A percentile compares a stretch with the other conserved stretches of the same genome.
These are phyloP conservation scores for Chimonanthus salicifolius DNA, from an alignment of 164 flowering plant genomes.

Conservation along the genomic window DNA sequence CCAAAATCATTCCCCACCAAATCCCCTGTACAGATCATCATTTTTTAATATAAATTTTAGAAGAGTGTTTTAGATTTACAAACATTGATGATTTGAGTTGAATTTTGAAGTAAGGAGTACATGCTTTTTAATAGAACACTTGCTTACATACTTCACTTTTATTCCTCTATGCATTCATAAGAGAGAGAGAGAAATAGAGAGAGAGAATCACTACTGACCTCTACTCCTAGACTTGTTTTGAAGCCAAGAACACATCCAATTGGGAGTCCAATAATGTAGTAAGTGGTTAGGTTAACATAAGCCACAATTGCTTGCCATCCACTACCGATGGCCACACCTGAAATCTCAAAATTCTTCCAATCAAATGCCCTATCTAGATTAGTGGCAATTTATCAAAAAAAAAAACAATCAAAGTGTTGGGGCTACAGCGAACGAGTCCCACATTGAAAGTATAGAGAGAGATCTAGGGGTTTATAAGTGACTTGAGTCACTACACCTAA, in stretches of 20 bases:
- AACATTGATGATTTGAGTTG: not conserved
- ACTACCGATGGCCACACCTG: conserved; percentile 79
- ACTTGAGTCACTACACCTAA: not conserved
- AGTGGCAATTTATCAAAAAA: not conserved
- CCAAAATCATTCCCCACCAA: conserved; percentile 77
- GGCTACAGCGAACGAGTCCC: not conserved
- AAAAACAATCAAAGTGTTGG: not conserved
- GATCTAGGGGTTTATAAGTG: too few species aligned
- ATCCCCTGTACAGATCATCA: conserved; percentile 41
- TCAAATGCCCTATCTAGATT: not conserved
- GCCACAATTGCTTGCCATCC: conserved; percentile 87
- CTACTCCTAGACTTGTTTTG: conserved; percentile 60
- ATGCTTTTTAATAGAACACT: not conserved
- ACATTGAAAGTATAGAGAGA: too few species aligned
- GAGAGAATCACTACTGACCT: conserved; percentile 30
- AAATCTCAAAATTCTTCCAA: conserved; percentile 6
- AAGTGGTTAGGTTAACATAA: conserved; percentile 58
- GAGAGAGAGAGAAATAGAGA: conserved; percentile 2
- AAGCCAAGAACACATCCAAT: conserved; percentile 74
- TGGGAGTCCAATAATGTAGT: conserved; percentile 72
- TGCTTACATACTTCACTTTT: too few species aligned
- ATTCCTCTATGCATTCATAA: too few species aligned
- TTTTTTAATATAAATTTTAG: too few species aligned
- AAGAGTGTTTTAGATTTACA: too few species aligned
- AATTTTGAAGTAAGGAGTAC: not conserved